Conservation (phyloP, 768 basidiomycete species). For the Hypholoma fasciculare region DNA sequence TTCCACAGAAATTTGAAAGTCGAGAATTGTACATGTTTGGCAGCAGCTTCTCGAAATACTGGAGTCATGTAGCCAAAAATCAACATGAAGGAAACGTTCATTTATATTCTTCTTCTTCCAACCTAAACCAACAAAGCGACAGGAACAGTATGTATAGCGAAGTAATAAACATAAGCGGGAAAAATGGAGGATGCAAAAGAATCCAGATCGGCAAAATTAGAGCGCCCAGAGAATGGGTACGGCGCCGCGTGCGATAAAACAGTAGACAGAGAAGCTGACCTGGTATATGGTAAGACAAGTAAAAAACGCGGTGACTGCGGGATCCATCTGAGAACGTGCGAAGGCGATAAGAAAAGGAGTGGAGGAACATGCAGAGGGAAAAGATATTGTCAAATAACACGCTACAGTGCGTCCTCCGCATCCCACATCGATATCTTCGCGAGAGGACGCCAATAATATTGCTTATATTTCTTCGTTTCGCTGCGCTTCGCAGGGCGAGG, state of each 20-base stretch:
- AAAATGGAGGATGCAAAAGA: neutral
- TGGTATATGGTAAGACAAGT: too few relatives aligned
- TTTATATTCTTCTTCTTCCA: neutral
- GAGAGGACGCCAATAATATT: constrained; percentile 80
- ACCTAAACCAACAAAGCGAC: neutral
- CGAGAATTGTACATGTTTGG: too few relatives aligned
- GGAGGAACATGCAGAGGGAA: neutral
- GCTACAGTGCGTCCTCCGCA: constrained; percentile 59
- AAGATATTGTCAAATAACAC: neutral
- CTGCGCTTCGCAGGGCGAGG: constrained; percentile 71
- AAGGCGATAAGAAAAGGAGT: neutral
- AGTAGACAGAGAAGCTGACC: neutral
- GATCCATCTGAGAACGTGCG: neutral
- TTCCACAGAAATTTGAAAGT: too few relatives aligned
- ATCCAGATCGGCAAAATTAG: neutral
- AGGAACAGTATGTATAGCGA: neutral
- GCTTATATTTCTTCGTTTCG: constrained; percentile 83
- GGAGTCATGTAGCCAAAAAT: neutral
- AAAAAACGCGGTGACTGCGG: too few relatives aligned
- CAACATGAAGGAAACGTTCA: neutral
- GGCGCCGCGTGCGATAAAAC: neutral
- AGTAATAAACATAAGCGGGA: neutral
- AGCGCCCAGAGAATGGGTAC: neutral
- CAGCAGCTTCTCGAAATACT: neutral
- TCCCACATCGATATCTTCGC: constrained; percentile 76